Conservation (phyloP, 352 stramenopile species). For the Phytophthora rubi region DNA sequence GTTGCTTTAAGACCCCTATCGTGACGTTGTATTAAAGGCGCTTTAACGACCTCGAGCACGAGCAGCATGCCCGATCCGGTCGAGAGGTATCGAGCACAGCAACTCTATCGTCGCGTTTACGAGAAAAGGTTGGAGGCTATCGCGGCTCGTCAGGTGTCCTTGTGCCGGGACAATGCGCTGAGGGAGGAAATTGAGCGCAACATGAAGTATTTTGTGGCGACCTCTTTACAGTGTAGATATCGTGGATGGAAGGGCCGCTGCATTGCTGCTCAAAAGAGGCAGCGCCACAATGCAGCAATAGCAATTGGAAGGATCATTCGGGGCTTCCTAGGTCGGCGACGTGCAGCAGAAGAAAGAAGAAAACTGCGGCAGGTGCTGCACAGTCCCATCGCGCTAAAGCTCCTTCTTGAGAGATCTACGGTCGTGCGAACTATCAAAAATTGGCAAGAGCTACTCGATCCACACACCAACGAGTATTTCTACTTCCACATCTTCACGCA, state of each 20-base stretch:
- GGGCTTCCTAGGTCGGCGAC: constrained; percentile 52
- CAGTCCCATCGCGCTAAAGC: constrained; percentile 67
- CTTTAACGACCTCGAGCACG: background rate
- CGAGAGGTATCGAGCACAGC: constrained; percentile 53
- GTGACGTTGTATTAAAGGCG: too few relatives aligned
- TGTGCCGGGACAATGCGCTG: constrained; percentile 67
- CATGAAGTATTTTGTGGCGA: constrained; percentile 79
- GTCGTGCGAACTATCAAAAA: constrained; percentile 67
- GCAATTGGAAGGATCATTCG: constrained; percentile 64
- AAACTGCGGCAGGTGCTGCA: constrained; percentile 68
- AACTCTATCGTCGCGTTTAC: constrained; percentile 62
- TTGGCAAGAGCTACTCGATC: constrained; percentile 82
- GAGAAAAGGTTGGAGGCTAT: constrained; percentile 60
- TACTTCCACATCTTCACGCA: constrained; percentile 85
- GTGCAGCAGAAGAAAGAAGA: constrained; percentile 51
- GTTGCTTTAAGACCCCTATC: too few relatives aligned
- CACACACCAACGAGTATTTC: constrained; percentile 87
- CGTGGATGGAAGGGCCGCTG: constrained; percentile 67
- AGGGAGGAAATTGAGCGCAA: constrained; percentile 77
- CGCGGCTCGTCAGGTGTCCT: constrained; percentile 43
- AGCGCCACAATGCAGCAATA: constrained; percentile 57
- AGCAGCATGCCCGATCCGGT: constrained; percentile 51
- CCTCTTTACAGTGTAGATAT: constrained; percentile 67
- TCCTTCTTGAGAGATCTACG: constrained; percentile 70
- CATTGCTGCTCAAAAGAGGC: constrained; percentile 35